Base-by-base conservation (phyloP, 2,329 filamentous ascomycete species). In the Waltergamsia citrina region DNA sequence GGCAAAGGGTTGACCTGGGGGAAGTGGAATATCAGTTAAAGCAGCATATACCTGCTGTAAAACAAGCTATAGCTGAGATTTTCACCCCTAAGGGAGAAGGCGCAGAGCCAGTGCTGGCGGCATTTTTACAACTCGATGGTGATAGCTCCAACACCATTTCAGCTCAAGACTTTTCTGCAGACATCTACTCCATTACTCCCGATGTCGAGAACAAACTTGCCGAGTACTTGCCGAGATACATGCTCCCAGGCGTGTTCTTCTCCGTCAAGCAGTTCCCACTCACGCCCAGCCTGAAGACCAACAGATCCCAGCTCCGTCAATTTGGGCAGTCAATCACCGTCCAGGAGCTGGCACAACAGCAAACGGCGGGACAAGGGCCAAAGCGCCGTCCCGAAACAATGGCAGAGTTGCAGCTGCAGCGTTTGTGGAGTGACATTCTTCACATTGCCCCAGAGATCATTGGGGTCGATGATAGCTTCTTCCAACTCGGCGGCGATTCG, bases 1-100 rank as follows among this genome's bases (percentile, higher is more conserved):
- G 77, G 10, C 74, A 65, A 37, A 52, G 71, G 29, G 57, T 74
- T 35, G 77, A 69, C 49, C 54, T 70, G 2, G 48, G 45, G 4
- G 51, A 53, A 34, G 46, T 53, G 4, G 51, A 53, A 20, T 82
- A 45, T 53, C 67, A 53, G 28, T 41, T 27, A 10, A 6, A 29
- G 15, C 18, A 22, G 12, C 8, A 14, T 8, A 12, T 32, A 11
- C 29, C 23, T 19, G 12, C 14, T 3, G 15, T 17, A 18, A 19
- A 11, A n/a, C 22, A 27, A 17, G 15, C 14, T n/a, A 24, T 34
- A 12, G 32, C 32, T n/a, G 32, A 26, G 10, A 17, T 27, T 17
- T 17, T 34, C 14, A 12, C 20, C 10, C 22, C 32, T 12, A 16
- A 18, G 10, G 16, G 32, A 11, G 14, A 34, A 17, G 7, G 21